These are phyloP conservation scores for Penicillium occitanis DNA, from an alignment of 2,329 filamentous ascomycete genomes.

Conservation along the genomic window DNA sequence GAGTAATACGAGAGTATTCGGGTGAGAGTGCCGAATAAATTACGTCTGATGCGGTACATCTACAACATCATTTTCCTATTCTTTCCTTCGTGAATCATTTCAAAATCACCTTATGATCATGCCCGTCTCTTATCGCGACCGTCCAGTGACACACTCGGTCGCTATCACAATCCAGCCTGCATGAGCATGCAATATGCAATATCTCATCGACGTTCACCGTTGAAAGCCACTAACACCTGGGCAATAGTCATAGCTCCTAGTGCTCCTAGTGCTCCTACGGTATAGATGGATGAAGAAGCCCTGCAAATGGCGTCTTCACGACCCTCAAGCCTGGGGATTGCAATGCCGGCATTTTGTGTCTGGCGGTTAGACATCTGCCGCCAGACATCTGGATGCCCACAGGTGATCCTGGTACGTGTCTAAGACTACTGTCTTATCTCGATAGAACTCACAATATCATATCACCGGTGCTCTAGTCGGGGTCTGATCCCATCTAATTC, in stretches of 20 bases:
- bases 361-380: neutral
- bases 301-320: neutral
- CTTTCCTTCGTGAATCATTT: neutral
- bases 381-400: neutral
- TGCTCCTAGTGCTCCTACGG: neutral
- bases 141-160: neutral
- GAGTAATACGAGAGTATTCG: neutral
- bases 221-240: neutral
- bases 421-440: neutral
- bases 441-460: neutral
- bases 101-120: neutral
- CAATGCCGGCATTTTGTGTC: neutral
- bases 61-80: neutral
- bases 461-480: neutral
- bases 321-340: neutral
- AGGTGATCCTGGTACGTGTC: neutral
- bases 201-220: neutral
- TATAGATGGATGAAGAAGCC: neutral
- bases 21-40: neutral
- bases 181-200: constrained; percentile 5
- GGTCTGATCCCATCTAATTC: neutral
- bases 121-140: neutral
- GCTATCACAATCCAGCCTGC: constrained; percentile 3
- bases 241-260: neutral
- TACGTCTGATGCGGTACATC: neutral